phyloP scores from a whole-genome alignment of 2,329 filamentous ascomycete species.

The Penicillium hesseltinei region DNA sequence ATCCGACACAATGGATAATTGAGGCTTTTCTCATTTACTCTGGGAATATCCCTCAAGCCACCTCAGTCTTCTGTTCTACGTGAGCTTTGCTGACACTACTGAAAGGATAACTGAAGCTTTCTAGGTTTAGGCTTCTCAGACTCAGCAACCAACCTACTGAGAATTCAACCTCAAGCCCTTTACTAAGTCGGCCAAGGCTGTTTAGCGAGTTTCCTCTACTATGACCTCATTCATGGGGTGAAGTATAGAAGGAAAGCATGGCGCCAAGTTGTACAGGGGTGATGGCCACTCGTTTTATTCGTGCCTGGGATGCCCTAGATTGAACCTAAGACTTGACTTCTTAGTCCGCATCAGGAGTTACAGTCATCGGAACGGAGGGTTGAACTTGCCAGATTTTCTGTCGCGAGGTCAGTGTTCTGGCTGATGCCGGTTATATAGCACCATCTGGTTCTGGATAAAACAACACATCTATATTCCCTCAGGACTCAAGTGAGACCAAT shows the following conservation, averaged over 20 bases:
- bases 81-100: constrained; percentile 16
- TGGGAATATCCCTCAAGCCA: constrained; percentile 10
- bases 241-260: background rate
- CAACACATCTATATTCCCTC: background rate
- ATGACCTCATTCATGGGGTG: background rate
- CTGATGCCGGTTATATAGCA: constrained; percentile 20
- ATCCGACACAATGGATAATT: constrained; percentile 2
- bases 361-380: constrained; percentile 20
- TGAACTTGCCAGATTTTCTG: background rate
- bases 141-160: background rate
- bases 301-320: constrained; percentile 7
- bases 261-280: constrained; percentile 19
- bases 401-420: background rate
- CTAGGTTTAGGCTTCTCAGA: background rate
- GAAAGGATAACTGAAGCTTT: background rate
- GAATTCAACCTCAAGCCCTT: background rate
- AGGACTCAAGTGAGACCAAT: background rate
- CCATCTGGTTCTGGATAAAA: constrained; percentile 7
- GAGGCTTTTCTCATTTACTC: background rate
- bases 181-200: background rate
- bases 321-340: constrained; percentile 14
- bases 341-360: constrained; percentile 19
- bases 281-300: constrained; percentile 2
- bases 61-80: background rate
- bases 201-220: background rate